Evolutionary conservation across 2,329 filamentous ascomycete species (phyloP), one percentile per base, ranked within the genome.

Genomic region (Pestalotiopsis fici): DNA sequence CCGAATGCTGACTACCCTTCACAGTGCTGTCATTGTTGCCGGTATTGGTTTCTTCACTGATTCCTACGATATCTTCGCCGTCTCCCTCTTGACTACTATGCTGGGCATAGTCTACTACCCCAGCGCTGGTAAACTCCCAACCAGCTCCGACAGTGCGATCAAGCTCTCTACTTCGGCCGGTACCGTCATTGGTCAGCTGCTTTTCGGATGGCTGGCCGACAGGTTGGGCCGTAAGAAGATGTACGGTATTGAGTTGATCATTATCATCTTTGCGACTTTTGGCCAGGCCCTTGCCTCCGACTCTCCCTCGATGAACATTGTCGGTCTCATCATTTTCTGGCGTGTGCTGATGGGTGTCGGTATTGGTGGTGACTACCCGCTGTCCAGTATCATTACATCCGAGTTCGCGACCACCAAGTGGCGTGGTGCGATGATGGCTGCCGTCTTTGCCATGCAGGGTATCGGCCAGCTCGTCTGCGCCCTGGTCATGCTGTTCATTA

Each of bases 21-120:
- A n/a, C 21, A 77, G 93, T 54, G 91, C 93, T 67, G 87, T 93
- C 65, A 81, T 93, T 9, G 93, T 95, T 27, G 93, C 93, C 35
- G 93, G 93, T 74, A 91, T 95, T 69, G 93, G 93, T 73, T 96
- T 97, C 88, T 96, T 96, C 81, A 95, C 93, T 18, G 93, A 95
- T 77, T 92, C 92, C 50, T 95, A 95, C 80, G 90, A 92, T 76
- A 93, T 94, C 82, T 96, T 96, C 79, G 90, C 91, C 75, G 91
- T 92, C 72, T 91, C 90, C 70, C 83, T 94, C 75, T 83, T 91
- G 70, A 93, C 91, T 31, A 86, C 87, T 70, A 94, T 95, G 91
- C 78, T 95, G 63, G 93, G 93, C 55, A 89, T 95, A 61, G 92
- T 94, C 71, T 95, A 92, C 83, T 94, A 87, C 77, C 86, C 86